A percentile compares a stretch with the other conserved stretches of the same genome.
Evolutionary conservation across 192 early-diverging fungal species (phyloP).

Genomic region (Backusella westeae): DNA sequence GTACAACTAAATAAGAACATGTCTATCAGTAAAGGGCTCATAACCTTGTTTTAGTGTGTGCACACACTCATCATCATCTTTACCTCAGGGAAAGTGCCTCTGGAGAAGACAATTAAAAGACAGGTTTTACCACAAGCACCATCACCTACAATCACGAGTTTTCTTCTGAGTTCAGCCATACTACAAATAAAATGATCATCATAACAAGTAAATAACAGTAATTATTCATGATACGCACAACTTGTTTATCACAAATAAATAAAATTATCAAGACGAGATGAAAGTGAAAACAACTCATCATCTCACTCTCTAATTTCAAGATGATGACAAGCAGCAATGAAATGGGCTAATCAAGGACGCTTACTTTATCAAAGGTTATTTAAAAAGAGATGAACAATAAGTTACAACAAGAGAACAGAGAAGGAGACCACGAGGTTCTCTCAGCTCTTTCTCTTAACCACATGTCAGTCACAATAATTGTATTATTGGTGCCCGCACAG

Average conservation of each 20-base stretch:
- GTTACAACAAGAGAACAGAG: constrained; percentile 4
- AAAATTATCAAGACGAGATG: background rate
- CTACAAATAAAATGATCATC: constrained; percentile 18
- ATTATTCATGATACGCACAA: background rate
- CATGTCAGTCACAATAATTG: background rate
- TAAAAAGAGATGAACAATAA: background rate
- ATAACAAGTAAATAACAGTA: constrained; percentile 12
- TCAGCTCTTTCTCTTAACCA: background rate
- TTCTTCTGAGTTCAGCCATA: constrained; percentile 66
- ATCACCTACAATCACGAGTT: constrained; percentile 92
- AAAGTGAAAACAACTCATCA: background rate
- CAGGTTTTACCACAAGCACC: constrained; percentile 94
- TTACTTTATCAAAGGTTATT: background rate
- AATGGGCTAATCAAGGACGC: background rate
- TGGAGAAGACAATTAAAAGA: constrained; percentile 79
- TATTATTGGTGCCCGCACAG: background rate
- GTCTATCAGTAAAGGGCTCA: background rate
- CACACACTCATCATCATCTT: background rate
- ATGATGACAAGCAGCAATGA: background rate
- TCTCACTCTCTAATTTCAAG: background rate
- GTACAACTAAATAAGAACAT: constrained; percentile 44
- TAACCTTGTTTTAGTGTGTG: background rate
- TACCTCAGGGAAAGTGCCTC: constrained; percentile 84
- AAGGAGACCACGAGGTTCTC: constrained; percentile 4
- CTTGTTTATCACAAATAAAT: background rate